Evolutionary conservation across 805 yeast genomes (phyloP).

Genomic region (Metschnikowia gruessii): DNA sequence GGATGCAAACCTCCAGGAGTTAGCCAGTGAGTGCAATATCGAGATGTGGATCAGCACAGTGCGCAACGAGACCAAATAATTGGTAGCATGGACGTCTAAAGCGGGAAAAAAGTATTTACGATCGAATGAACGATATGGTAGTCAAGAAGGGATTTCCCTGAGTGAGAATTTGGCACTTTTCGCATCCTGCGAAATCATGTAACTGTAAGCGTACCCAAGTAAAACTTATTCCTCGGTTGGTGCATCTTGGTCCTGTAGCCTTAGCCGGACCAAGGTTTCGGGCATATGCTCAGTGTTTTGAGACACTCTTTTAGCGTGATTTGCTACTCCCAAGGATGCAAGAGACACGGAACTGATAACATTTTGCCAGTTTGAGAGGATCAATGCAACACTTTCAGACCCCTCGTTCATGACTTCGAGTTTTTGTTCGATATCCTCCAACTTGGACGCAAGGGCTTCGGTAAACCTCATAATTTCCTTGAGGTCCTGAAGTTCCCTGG

Average conservation of each 20-base stretch:
- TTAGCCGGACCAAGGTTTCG: conserved; percentile 61
- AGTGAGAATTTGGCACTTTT: background rate
- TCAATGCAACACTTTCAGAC: conserved; percentile 54
- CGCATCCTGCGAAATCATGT: background rate
- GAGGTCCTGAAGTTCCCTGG: conserved; percentile 49
- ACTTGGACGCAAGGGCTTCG: conserved; percentile 40
- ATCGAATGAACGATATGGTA: background rate
- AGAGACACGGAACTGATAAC: conserved; percentile 58
- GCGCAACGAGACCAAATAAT: conserved; percentile 11
- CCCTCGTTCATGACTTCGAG: conserved; percentile 53
- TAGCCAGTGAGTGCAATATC: conserved; percentile 20
- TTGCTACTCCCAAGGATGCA: conserved; percentile 52
- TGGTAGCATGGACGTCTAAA: too few relatives aligned
- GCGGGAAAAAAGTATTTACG: background rate
- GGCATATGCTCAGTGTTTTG: conserved; percentile 51
- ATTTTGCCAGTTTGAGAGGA: conserved; percentile 64
- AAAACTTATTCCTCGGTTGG: background rate
- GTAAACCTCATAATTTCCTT: conserved; percentile 49
- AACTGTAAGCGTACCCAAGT: background rate
- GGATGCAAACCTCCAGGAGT: conserved; percentile 16
- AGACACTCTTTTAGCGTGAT: conserved; percentile 43
- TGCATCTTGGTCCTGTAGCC: conserved; percentile 29
- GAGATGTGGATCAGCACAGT: conserved; percentile 25
- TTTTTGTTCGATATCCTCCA: conserved; percentile 48
- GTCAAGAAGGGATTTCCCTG: background rate